Conservation (phyloP, 2,329 filamentous ascomycete species). For the Colletotrichum godetiae region DNA sequence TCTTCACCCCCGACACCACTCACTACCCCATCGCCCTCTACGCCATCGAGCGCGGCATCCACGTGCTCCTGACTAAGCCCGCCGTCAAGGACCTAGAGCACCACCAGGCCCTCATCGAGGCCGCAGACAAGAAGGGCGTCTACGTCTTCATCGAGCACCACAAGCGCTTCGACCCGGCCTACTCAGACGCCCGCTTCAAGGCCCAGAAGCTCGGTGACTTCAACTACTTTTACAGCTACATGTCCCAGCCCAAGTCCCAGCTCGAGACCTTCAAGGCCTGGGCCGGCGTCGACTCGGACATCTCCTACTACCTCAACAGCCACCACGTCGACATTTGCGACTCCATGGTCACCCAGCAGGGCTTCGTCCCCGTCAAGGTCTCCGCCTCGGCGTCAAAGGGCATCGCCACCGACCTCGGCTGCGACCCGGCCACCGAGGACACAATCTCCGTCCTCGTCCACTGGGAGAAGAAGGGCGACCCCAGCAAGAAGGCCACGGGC, state of each 20-base stretch:
- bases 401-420: slow-evolving; percentile 82
- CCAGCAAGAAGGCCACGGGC: slow-evolving; percentile 79
- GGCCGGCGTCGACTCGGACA: slow-evolving; percentile 92
- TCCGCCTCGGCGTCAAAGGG: slow-evolving; percentile 83
- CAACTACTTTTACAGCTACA: slow-evolving; percentile 98
- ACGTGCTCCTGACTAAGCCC: slow-evolving; percentile 94
- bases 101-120: slow-evolving; percentile 80
- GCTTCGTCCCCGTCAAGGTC: slow-evolving; percentile 82
- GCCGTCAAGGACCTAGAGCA: slow-evolving; percentile 86
- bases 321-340: slow-evolving; percentile 95
- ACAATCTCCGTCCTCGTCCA: slow-evolving; percentile 92
- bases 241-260: slow-evolving; percentile 92
- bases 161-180: slow-evolving; percentile 95
- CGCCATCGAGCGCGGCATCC: slow-evolving; percentile 87
- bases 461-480: slow-evolving; percentile 80
- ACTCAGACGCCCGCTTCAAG: slow-evolving; percentile 85
- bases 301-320: slow-evolving; percentile 95
- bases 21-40: slow-evolving; percentile 94
- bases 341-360: slow-evolving; percentile 82
- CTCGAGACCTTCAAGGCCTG: slow-evolving; percentile 95
- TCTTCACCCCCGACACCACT: slow-evolving; percentile 94
- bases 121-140: slow-evolving; percentile 78
- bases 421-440: slow-evolving; percentile 85
- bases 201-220: slow-evolving; percentile 87
- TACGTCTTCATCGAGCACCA: slow-evolving; percentile 97